Base-by-base conservation (phyloP, 1,284 basidiomycete genomes). In the Ceratobasidium sp. region DNA sequence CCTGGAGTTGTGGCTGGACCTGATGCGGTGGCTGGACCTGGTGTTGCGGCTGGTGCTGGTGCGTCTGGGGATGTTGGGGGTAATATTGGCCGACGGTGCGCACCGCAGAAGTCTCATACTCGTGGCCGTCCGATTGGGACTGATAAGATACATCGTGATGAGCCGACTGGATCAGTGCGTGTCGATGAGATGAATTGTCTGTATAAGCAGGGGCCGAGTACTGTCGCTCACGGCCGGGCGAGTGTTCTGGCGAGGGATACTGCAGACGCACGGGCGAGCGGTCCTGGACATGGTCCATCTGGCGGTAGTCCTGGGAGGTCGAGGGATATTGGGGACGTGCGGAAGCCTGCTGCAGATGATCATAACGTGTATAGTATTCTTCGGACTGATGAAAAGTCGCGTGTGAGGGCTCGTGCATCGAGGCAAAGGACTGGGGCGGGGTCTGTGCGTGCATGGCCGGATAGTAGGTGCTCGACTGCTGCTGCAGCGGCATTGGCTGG, bases 351-450 rank as follows among this genome's bases (percentile, higher is more conserved):
- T 25, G 45, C 25, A 65, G 62, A 42, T 64, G 45, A 40, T 65
- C 62, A 65, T 65, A 65, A 65, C 62, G 62, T 64, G 62, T 47
- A 40, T 65, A 65, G 15, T 65, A 50, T 42, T 65, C 62, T 50
- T 65, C 62, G 22, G 47, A 64, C 17, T 64, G 60, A n/a, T 64
- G 60, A 27, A 60, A 43, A 60, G n/a, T 60, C 57, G 57, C 43
- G 43, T 60, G 57, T 20, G 57, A 49, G 17, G 57, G 35, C 57
- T 42, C 45, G 29, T 60, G 57, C 57, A 60, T 60, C 47, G 60
- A 64, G 60, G 60, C 60, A 15, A 64, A 25, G 43, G 60, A 52
- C n/a, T 45, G 32, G 13, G 60, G 43, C 31, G 60, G 45, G 47
- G 52, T 42, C n/a, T n/a, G n/a, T n/a, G n/a, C n/a, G n/a, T n/a